A percentile compares a stretch with the other conserved stretches of the same genome.
Conservation (phyloP, 257 asterid genomes). For the Ballota nigra region DNA sequence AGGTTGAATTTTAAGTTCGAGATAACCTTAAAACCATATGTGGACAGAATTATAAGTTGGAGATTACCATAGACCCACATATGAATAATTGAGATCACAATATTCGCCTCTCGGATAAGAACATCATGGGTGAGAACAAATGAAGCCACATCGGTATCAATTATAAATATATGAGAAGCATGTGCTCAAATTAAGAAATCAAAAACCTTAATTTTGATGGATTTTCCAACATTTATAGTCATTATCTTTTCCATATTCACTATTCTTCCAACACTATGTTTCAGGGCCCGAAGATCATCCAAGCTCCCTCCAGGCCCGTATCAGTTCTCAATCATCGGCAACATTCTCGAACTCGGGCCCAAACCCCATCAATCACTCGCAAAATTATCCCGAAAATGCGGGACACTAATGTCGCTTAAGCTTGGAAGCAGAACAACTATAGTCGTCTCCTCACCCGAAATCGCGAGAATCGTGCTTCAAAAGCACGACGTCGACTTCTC, state of each 20-base stretch:
- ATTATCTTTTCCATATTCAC: background rate
- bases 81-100: no score
- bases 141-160: no score
- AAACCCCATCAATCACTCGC: constrained; percentile 33
- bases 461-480: constrained; percentile 13
- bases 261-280: background rate
- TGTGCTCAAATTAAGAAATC: background rate
- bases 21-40: no score
- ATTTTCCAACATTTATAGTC: background rate
- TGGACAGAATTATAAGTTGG: no score
- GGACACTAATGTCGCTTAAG: constrained; percentile 22
- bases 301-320: constrained; percentile 33
- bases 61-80: no score
- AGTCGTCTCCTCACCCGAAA: constrained; percentile 22
- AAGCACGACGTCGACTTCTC: constrained; percentile 15
- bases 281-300: constrained; percentile 15
- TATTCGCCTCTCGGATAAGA: no score
- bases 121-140: no score
- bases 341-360: constrained; percentile 19
- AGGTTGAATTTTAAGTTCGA: no score
- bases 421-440: constrained; percentile 21
- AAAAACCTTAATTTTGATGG: background rate
- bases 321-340: constrained; percentile 18
- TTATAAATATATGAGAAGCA: background rate
- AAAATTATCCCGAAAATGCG: constrained; percentile 8